Conservation (phyloP, 2,329 filamentous ascomycete species). For the Lasiodiplodia gonubiensis region DNA sequence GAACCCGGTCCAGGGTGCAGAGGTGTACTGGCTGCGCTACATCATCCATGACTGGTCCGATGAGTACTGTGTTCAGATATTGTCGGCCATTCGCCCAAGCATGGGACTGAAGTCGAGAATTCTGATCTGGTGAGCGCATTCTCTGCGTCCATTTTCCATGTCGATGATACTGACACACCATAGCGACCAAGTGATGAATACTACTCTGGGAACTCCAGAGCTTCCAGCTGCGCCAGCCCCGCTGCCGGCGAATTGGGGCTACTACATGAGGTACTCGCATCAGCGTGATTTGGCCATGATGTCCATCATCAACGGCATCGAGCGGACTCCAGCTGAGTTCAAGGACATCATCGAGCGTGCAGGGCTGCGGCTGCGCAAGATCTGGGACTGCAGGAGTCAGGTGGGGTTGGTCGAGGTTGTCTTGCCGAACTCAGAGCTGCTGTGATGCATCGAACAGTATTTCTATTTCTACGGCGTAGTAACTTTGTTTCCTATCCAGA, state of each 20-base stretch:
- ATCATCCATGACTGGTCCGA: constrained; percentile 69
- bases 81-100: constrained; percentile 30
- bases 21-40: constrained; percentile 65
- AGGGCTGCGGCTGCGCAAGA: constrained; percentile 40
- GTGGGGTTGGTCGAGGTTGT: constrained; percentile 41
- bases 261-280: constrained; percentile 42
- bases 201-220: constrained; percentile 39
- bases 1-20: constrained; percentile 60
- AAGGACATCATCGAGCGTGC: constrained; percentile 37
- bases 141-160: too few species aligned
- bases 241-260: constrained; percentile 46
- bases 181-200: constrained; percentile 47
- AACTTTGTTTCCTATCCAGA: too few species aligned
- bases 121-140: constrained; percentile 28
- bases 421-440: constrained; percentile 16
- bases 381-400: constrained; percentile 43
- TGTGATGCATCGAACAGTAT: background rate
- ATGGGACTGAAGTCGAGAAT: constrained; percentile 29
- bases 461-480: too few species aligned
- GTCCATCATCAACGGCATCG: constrained; percentile 46
- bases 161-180: background rate
- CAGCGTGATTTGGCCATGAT: constrained; percentile 44
- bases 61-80: constrained; percentile 44
- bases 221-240: constrained; percentile 39
- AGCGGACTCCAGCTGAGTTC: constrained; percentile 44